These are phyloP conservation scores for Gastrodia elata DNA, from an alignment of 106 monocot species.

Conservation along the genomic window DNA sequence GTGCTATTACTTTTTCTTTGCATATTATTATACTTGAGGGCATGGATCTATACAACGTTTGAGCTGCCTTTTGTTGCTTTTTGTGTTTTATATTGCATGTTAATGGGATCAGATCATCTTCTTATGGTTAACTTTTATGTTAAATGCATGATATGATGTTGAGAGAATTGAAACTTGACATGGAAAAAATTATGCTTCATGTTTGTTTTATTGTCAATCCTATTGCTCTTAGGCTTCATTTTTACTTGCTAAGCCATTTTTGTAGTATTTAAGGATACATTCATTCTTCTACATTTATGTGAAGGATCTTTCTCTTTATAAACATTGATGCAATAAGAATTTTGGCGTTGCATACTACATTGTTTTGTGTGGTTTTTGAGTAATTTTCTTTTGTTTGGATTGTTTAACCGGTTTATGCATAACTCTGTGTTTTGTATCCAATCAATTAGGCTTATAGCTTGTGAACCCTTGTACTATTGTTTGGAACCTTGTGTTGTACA, in stretches of 20 bases:
- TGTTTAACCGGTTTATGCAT: background rate
- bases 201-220: background rate
- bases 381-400: slow-evolving; percentile 6
- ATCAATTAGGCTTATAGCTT: no score
- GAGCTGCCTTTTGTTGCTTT: background rate
- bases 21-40: background rate
- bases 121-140: background rate
- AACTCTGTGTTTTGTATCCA: no score
- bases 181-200: background rate
- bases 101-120: background rate
- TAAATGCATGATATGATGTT: background rate
- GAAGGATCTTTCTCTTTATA: background rate
- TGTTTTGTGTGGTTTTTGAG: background rate
- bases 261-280: background rate
- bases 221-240: background rate
- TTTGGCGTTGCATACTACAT: background rate
- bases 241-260: background rate
- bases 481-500: no score
- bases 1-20: background rate
- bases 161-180: background rate
- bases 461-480: no score
- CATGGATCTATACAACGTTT: background rate
- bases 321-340: background rate
- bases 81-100: background rate
- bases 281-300: background rate